Conservation (phyloP, 108 stramenopile genomes). For the Nitzschia palea region DNA sequence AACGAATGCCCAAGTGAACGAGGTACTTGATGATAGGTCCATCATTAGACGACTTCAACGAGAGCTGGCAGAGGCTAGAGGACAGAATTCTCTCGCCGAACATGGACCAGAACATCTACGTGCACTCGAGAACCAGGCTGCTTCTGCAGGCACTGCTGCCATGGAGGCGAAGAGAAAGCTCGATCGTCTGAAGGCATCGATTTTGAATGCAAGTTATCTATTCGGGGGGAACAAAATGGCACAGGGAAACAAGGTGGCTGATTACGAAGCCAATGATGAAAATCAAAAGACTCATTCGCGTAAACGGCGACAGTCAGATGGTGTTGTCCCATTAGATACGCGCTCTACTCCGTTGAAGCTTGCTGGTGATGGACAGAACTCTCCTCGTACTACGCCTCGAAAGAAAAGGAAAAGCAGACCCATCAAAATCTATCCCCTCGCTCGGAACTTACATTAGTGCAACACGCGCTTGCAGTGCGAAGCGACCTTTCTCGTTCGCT, state of each 20-base stretch:
- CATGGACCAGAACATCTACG: constrained; percentile 55
- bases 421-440: constrained; percentile 12
- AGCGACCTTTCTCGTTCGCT: constrained; percentile 39
- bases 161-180: constrained; percentile 74
- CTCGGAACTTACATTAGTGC: constrained; percentile 21
- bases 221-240: constrained; percentile 11
- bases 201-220: constrained; percentile 72
- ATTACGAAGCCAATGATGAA: neutral
- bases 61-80: constrained; percentile 91
- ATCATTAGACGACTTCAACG: constrained; percentile 83
- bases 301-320: constrained; percentile 52
- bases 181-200: constrained; percentile 67
- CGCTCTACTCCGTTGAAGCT: neutral
- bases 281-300: neutral
- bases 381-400: constrained; percentile 25
- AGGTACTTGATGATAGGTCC: constrained; percentile 77
- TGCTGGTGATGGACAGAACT: neutral
- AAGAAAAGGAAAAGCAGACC: constrained; percentile 12
- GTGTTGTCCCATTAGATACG: neutral
- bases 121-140: constrained; percentile 51
- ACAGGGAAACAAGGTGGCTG: too few species aligned
- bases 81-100: constrained; percentile 69
- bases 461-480: constrained; percentile 20
- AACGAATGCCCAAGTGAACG: constrained; percentile 98
- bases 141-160: constrained; percentile 59